Base-by-base conservation (phyloP, 495 filamentous ascomycete genomes). In the Schizothecium vesticola region DNA sequence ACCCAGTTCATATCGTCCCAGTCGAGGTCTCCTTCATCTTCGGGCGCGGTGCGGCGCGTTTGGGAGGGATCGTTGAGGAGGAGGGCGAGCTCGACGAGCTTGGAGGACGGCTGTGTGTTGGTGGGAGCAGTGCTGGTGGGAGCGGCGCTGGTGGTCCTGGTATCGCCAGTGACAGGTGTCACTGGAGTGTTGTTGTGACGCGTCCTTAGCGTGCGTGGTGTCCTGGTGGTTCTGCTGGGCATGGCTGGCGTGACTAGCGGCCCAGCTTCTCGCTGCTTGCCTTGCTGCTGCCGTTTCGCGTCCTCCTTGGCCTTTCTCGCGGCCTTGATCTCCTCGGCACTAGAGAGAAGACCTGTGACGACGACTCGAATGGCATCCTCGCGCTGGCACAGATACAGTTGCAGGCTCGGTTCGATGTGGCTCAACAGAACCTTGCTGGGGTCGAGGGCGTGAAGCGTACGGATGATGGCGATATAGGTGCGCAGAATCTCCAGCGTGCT, bases 1-100 rank as follows among this genome's bases (percentile, higher is more conserved):
- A 90, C 82, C 95, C 95, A 99, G 65, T 86, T 86, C 87, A 96
- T 89, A 75, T 98, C 93, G 71, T 94, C 86, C 86, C 88, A 97
- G 77, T 96, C 91, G 12, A 95, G 79, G 56, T 91, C 92, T n/a
- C 36, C 36, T 61, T 91, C 87, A 55, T 87, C 86, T 26, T 86
- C 84, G 12, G 77, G 68, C 59, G 72, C 62, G 78, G 80, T 62
- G 71, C 77, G 77, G 28, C 80, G 81, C 51, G 84, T 77, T 62
- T 86, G 80, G 64, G 85, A 75, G 63, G 89, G 81, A 76, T 89
- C 83, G 65, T 85, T 83, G 59, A 98, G 85, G 67, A 97, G 86
- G 8, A 85, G 78, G 9, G 93, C 89, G 56, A 98, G 84, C 73
- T 96, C 93, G 11, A 85, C 81, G 25, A 97, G 86, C 16, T 81